phyloP scores from a whole-genome alignment of 129 eudicot species.

The Rutidosis leptorrhynchoides region DNA sequence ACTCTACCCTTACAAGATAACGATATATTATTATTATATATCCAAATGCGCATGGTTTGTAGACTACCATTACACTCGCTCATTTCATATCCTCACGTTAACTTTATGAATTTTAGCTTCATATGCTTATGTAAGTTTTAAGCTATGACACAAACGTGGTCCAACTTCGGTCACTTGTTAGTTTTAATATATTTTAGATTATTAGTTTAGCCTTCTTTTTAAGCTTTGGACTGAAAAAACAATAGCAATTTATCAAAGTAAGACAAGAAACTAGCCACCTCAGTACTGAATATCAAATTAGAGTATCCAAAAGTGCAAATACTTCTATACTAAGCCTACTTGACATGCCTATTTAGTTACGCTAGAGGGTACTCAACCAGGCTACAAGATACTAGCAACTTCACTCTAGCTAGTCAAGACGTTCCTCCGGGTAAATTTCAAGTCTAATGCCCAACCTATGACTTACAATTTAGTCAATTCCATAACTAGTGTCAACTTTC shows the following conservation, averaged over 20 bases:
- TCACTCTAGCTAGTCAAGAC: conserved; percentile 10
- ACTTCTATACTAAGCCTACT: neutral
- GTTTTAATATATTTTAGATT: neutral
- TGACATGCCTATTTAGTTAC: neutral
- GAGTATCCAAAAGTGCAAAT: neutral
- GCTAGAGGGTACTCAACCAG: neutral
- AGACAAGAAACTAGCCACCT: conserved; percentile 3
- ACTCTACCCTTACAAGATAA: neutral
- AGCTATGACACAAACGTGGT: conserved; percentile 1
- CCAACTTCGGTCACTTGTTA: neutral
- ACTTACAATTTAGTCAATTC: neutral
- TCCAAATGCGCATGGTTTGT: neutral
- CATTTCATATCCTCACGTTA: neutral
- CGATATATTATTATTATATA: neutral
- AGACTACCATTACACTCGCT: neutral
- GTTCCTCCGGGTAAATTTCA: neutral
- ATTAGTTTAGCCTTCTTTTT: neutral
- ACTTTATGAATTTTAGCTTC: neutral
- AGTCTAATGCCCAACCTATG: conserved; percentile 6
- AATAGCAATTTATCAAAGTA: neutral
- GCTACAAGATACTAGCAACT: neutral
- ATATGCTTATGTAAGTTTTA: neutral
- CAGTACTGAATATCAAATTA: neutral
- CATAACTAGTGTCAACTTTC: conserved; percentile 3
- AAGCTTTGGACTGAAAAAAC: neutral